Evolutionary conservation across 768 basidiomycete genomes (phyloP).

Genomic region (Calocybe indica): DNA sequence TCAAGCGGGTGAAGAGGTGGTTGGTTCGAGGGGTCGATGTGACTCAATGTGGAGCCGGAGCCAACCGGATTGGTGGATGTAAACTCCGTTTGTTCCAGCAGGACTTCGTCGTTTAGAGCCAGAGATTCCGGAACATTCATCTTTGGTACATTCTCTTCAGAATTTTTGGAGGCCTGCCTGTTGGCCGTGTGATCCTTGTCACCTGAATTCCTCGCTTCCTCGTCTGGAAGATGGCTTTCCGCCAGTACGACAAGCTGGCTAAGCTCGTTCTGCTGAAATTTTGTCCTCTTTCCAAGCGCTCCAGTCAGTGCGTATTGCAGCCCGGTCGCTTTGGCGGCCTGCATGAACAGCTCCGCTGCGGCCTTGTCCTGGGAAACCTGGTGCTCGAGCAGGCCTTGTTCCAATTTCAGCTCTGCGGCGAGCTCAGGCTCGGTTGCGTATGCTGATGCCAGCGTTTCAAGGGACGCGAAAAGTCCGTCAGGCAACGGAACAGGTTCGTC

Average conservation of each 20-base stretch:
- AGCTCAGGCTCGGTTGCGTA: conserved; percentile 56
- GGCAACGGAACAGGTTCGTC: conserved; percentile 75
- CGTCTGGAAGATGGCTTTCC: conserved; percentile 57
- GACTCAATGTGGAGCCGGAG: conserved; percentile 43
- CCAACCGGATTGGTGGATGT: conserved; percentile 61
- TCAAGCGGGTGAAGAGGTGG: conserved; percentile 89
- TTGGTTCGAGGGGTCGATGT: conserved; percentile 79
- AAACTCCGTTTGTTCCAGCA: conserved; percentile 91
- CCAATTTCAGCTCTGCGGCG: conserved; percentile 60
- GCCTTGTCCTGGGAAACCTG: conserved; percentile 66
- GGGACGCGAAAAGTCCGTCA: conserved; percentile 29
- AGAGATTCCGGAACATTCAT: conserved; percentile 68
- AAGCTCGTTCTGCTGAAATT: conserved; percentile 80
- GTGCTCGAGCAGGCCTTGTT: conserved; percentile 78
- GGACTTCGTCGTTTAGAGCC: conserved; percentile 88
- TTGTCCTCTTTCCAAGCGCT: conserved; percentile 88
- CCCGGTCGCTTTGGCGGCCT: conserved; percentile 70
- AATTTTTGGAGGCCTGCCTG: conserved; percentile 3
- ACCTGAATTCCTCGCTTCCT: conserved; percentile 14
- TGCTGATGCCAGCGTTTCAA: conserved; percentile 33
- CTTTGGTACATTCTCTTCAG: not conserved
- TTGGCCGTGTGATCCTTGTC: not conserved
- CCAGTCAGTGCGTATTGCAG: conserved; percentile 90
- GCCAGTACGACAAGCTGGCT: conserved; percentile 93
- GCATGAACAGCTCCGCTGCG: conserved; percentile 73